phyloP scores from a whole-genome alignment of 2,329 filamentous ascomycete genomes.

The Cytospora piceicola region DNA sequence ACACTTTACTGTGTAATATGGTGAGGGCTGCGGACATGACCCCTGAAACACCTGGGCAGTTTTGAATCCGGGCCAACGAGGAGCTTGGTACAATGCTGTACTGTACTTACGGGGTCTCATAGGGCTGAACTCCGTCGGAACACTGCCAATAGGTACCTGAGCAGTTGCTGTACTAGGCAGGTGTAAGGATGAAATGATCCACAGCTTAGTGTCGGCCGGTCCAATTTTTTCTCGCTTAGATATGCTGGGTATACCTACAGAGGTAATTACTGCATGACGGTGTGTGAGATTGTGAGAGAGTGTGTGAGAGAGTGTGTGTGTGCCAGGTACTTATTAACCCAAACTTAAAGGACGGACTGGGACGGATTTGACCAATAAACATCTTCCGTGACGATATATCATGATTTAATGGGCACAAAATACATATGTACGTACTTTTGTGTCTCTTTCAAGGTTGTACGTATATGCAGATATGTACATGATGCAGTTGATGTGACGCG shows the following conservation, averaged over 20 bases:
- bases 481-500: slow-evolving; percentile 1
- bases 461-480: background rate
- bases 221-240: background rate
- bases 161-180: background rate
- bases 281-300: too few relatives aligned
- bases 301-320: too few relatives aligned
- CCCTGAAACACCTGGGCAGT: background rate
- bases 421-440: background rate
- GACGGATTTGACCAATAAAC: background rate
- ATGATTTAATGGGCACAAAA: too few relatives aligned
- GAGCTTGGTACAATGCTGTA: background rate
- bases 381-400: background rate
- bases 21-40: background rate
- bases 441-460: background rate
- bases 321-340: background rate
- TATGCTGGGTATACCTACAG: too few relatives aligned
- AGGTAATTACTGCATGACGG: too few relatives aligned
- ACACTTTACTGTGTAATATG: too few relatives aligned
- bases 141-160: background rate
- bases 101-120: background rate
- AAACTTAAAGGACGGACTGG: background rate
- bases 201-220: background rate
- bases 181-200: background rate
- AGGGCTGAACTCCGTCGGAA: slow-evolving; percentile 21
- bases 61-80: background rate